A percentile compares a stretch with the other conserved stretches of the same genome.
phyloP scores from a whole-genome alignment of 441 rosid genomes.

The Syzygium syzygioides region DNA sequence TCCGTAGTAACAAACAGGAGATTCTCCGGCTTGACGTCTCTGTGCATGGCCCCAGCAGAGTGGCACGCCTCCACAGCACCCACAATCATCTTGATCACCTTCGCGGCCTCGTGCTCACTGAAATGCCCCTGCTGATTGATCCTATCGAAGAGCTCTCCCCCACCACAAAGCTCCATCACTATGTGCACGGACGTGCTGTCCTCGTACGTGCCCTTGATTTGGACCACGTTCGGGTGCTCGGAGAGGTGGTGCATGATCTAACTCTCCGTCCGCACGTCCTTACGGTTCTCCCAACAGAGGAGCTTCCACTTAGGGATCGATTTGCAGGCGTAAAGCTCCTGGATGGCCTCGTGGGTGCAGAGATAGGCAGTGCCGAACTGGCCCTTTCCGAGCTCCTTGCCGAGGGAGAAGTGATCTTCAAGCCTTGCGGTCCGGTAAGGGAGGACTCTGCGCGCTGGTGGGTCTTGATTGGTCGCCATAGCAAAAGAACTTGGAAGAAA shows the following conservation, averaged over 20 bases:
- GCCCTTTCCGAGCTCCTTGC: slow-evolving; percentile 8
- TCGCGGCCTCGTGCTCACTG: slow-evolving; percentile 13
- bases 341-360: slow-evolving; percentile 7
- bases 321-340: not conserved
- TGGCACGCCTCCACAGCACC: slow-evolving; percentile 14
- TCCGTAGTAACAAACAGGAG: slow-evolving; percentile 1
- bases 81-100: slow-evolving; percentile 5
- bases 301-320: slow-evolving; percentile 8
- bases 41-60: slow-evolving; percentile 10
- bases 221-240: slow-evolving; percentile 11
- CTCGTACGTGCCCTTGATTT: slow-evolving; percentile 11
- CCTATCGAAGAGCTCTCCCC: slow-evolving; percentile 14
- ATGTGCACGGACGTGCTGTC: slow-evolving; percentile 12
- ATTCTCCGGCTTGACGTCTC: slow-evolving; percentile 16
- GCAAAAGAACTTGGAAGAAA: not conserved
- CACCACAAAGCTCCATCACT: slow-evolving; percentile 12
- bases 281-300: slow-evolving; percentile 6
- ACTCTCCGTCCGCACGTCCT: slow-evolving; percentile 15
- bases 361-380: slow-evolving; percentile 18
- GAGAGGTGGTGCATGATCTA: slow-evolving; percentile 6
- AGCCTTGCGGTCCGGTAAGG: slow-evolving; percentile 12
- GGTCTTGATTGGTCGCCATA: slow-evolving; percentile 3
- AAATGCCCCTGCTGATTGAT: slow-evolving; percentile 12
- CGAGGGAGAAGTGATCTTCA: slow-evolving; percentile 1
- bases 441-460: slow-evolving; percentile 5